Percentiles rank a stretch among this genome's conserved stretches.
Evolutionary conservation across 1,284 basidiomycete species (phyloP).

Genomic region (Cystobasidium pallidum): DNA sequence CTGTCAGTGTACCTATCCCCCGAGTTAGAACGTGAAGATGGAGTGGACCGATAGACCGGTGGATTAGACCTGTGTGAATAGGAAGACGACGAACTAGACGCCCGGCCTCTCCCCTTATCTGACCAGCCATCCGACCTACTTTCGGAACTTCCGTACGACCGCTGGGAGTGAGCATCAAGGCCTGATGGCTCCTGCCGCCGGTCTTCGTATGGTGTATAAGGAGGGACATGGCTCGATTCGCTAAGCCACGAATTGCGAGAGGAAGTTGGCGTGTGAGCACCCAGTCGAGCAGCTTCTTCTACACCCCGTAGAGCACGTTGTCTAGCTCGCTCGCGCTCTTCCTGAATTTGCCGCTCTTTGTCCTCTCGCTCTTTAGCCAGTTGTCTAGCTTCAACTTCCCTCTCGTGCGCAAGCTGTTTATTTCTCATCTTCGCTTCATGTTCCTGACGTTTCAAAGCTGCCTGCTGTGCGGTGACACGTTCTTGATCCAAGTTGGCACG

Average conservation of each 20-base stretch:
- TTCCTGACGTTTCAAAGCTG: slow-evolving; percentile 1
- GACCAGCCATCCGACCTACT: background rate
- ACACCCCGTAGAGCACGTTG: background rate
- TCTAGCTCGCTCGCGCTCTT: slow-evolving; percentile 5
- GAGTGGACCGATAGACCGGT: background rate
- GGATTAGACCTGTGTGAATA: background rate
- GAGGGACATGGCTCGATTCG: slow-evolving; percentile 14
- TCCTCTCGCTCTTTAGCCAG: slow-evolving; percentile 7
- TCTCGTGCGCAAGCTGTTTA: background rate
- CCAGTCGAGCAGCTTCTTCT: slow-evolving; percentile 9
- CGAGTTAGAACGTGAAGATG: background rate
- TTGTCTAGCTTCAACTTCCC: background rate
- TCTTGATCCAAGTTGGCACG: slow-evolving; percentile 3
- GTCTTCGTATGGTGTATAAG: slow-evolving; percentile 1
- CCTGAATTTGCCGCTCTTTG: background rate
- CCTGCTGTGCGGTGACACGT: background rate
- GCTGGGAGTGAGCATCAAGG: background rate
- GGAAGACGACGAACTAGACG: background rate
- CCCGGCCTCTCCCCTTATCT: background rate
- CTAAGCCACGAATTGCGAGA: slow-evolving; percentile 6
- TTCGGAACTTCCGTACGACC: background rate
- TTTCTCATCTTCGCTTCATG: slow-evolving; percentile 4
- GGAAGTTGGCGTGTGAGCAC: background rate
- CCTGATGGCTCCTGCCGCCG: background rate
- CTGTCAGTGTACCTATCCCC: background rate